These are phyloP conservation scores for Dioszegia hungarica DNA, from an alignment of 768 basidiomycete species.

Conservation along the genomic window DNA sequence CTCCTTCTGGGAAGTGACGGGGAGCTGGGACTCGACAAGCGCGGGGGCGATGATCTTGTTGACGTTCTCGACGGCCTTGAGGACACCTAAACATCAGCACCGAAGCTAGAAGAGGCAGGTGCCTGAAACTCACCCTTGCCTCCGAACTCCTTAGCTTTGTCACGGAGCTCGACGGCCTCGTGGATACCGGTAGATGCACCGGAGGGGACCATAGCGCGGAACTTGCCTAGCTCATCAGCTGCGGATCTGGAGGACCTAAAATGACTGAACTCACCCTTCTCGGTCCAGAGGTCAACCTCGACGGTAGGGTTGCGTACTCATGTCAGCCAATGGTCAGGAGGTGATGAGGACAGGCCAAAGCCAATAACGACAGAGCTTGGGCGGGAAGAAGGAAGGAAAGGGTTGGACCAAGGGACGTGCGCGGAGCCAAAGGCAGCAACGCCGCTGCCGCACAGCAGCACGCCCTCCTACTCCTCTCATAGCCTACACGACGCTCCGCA, in stretches of 20 bases:
- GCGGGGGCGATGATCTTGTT: constrained; percentile 85
- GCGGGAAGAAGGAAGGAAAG: background rate
- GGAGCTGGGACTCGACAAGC: constrained; percentile 75
- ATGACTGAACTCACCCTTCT: constrained; percentile 74
- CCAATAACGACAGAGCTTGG: too few relatives aligned
- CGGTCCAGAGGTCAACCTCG: constrained; percentile 84
- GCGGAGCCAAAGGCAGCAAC: background rate
- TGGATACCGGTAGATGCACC: constrained; percentile 98
- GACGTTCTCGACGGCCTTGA: constrained; percentile 89
- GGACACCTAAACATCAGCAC: constrained; percentile 62
- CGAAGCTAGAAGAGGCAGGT: background rate
- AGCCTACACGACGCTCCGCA: too few relatives aligned
- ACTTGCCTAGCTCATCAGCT: constrained; percentile 60
- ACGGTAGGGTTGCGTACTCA: constrained; percentile 58
- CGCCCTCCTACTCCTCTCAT: too few relatives aligned
- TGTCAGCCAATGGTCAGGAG: constrained; percentile 19
- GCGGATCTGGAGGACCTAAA: too few relatives aligned
- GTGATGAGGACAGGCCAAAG: too few relatives aligned
- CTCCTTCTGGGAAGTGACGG: constrained; percentile 85
- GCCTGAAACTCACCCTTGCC: constrained; percentile 71
- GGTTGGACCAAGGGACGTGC: background rate
- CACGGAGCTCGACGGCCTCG: constrained; percentile 98
- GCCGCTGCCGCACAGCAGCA: too few relatives aligned
- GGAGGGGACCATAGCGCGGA: constrained; percentile 91
- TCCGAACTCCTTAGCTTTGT: constrained; percentile 91